Evolutionary conservation across 148 eudicot species (phyloP), one percentile per base, ranked within the genome.

Genomic region (Vaccinium darrowii): DNA sequence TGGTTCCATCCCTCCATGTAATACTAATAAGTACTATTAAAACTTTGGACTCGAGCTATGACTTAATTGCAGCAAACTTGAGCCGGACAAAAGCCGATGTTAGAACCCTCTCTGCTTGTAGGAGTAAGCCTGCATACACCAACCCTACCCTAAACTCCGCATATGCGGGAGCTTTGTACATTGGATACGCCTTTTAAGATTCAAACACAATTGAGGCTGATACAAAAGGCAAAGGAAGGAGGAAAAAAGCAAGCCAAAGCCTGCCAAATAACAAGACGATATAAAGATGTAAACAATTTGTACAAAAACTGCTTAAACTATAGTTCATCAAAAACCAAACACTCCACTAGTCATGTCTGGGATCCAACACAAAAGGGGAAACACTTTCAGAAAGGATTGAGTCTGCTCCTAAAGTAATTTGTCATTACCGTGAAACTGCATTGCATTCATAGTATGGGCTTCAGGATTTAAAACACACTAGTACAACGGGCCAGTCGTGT

Each of bases 311-410:
- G 23, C 27, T 81, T 80, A n/a, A 53, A 56, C 80, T 86, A 84
- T 88, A 83, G 72, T 50, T 53, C 78, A 65, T 83, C 10, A 8
- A 7, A 9, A n/a, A 78, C 86, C 86, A 78, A 81, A 77, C 78
- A 81, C 12, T 27, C 87, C 87, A 86, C 88, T 84, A 86, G 53
- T 83, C 77, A 81, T 86, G 90, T 86, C 90, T 86, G 76, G 67
- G 69, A 85, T 71, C 85, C 87, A 63, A 21, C 25, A 23, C 10
- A 63, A 8, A 23, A n/a, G 71, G 14, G 23, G 71, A 63, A 63
- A 63, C 71, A 23, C 23, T 23, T 63, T 23, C 71, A 2, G 9
- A 23, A 63, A 63, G 71, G 12, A 9, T 63, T 0, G 14, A n/a
- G 27, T 10, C 13, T 63, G 47, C n/a, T n/a, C 5, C 23, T 63